Percentiles rank a stretch among this genome's conserved stretches.
These are phyloP conservation scores for Sonneratia alba DNA, from an alignment of 345 rosid genomes.

Conservation along the genomic window DNA sequence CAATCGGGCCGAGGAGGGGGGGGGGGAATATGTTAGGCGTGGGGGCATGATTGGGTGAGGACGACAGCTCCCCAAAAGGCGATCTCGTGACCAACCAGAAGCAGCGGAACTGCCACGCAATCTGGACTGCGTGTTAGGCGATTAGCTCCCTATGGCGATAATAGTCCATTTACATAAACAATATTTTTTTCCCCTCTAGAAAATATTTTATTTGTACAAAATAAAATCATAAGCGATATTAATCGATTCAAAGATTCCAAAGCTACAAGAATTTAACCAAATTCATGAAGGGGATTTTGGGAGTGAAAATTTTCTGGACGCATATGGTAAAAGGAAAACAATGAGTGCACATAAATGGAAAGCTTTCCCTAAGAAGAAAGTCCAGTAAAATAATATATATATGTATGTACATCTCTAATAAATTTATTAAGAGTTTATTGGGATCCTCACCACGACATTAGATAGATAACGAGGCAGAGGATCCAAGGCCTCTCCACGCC, in stretches of 20 bases:
- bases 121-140: background rate
- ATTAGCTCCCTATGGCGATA: too few relatives aligned
- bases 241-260: too few relatives aligned
- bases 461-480: too few relatives aligned
- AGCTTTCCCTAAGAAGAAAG: background rate
- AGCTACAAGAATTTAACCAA: background rate
- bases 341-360: background rate
- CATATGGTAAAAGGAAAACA: background rate
- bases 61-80: background rate
- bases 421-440: background rate
- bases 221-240: too few relatives aligned
- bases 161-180: too few relatives aligned
- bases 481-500: background rate
- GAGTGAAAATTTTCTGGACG: background rate
- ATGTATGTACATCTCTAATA: background rate
- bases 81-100: background rate
- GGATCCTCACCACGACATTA: background rate
- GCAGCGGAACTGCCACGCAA: background rate
- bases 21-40: background rate
- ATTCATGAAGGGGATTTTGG: background rate
- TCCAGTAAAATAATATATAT: background rate
- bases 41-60: background rate
- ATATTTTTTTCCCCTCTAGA: too few relatives aligned
- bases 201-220: too few relatives aligned
- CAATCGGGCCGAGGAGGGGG: too few relatives aligned